Evolutionary conservation across 192 early-diverging fungal genomes (phyloP).

Genomic region (Podila horticola): DNA sequence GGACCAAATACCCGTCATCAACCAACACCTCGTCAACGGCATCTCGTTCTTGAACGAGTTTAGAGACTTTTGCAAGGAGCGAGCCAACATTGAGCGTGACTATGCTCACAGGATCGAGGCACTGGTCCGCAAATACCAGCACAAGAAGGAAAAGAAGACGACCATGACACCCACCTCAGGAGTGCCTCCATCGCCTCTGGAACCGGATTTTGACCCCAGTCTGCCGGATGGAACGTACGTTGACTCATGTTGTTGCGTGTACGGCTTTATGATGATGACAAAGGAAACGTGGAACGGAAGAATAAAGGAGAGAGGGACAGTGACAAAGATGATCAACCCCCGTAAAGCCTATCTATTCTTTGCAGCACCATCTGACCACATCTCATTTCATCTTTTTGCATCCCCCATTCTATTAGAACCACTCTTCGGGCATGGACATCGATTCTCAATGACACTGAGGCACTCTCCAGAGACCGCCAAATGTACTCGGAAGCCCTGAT

Average conservation of each 20-base stretch:
- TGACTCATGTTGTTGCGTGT: neutral
- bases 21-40: constrained; percentile 61
- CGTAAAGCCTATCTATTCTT: neutral
- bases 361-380: neutral
- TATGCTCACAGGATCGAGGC: constrained; percentile 73
- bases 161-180: constrained; percentile 20
- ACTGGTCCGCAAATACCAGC: constrained; percentile 67
- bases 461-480: constrained; percentile 58
- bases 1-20: constrained; percentile 65
- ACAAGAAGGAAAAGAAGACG: constrained; percentile 54
- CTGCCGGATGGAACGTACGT: constrained; percentile 55
- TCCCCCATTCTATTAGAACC: constrained; percentile 50
- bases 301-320: neutral
- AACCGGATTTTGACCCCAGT: constrained; percentile 37
- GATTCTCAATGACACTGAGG: constrained; percentile 67
- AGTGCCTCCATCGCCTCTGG: constrained; percentile 29
- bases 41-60: constrained; percentile 74
- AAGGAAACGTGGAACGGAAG: neutral
- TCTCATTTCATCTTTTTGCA: neutral
- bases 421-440: constrained; percentile 66
- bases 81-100: constrained; percentile 75
- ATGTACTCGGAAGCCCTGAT: constrained; percentile 64
- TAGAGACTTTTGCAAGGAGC: constrained; percentile 75
- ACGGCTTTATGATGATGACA: neutral
- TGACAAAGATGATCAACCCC: neutral